A percentile compares a stretch with the other conserved stretches of the same genome.
Conservation (phyloP, 225 moss, liverwort and hornwort species). For the Climacium dendroides region DNA sequence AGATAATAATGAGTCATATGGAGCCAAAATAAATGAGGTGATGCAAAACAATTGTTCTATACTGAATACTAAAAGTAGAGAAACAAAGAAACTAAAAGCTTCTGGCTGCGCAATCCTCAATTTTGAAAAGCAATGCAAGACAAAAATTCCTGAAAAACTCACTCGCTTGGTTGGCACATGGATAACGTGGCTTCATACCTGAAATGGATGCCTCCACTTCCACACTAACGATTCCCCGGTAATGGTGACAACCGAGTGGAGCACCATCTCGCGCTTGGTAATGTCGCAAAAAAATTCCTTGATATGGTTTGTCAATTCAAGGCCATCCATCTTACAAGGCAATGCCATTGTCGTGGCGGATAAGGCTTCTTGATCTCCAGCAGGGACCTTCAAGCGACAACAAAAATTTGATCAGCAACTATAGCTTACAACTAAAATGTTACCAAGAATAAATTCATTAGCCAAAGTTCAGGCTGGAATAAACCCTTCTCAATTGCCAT, state of each 20-base stretch:
- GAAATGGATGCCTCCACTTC: constrained; percentile 83
- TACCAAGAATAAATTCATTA: neutral
- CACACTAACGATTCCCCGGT: constrained; percentile 64
- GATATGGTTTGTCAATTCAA: constrained; percentile 83
- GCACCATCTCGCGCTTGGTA: constrained; percentile 74
- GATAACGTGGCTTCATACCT: constrained; percentile 33
- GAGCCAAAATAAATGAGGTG: neutral
- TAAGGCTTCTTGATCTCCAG: constrained; percentile 55
- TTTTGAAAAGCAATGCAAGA: neutral
- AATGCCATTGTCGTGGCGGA: constrained; percentile 40
- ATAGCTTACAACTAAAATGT: neutral
- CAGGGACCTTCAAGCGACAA: constrained; percentile 41
- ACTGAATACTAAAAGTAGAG: neutral
- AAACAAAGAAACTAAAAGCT: neutral
- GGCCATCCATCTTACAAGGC: constrained; percentile 80
- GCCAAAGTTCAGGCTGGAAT: neutral
- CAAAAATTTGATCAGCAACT: neutral
- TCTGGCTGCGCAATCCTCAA: neutral
- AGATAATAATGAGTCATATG: neutral
- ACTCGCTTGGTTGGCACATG: neutral
- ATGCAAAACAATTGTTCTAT: neutral
- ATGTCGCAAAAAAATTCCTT: constrained; percentile 79
- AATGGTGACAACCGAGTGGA: constrained; percentile 77
- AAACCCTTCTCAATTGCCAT: no score
- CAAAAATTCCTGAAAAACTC: neutral